Evolutionary conservation across 225 moss, liverwort and hornwort species (phyloP), one percentile per base, ranked within the genome.

Genomic region (Ulota crispa): DNA sequence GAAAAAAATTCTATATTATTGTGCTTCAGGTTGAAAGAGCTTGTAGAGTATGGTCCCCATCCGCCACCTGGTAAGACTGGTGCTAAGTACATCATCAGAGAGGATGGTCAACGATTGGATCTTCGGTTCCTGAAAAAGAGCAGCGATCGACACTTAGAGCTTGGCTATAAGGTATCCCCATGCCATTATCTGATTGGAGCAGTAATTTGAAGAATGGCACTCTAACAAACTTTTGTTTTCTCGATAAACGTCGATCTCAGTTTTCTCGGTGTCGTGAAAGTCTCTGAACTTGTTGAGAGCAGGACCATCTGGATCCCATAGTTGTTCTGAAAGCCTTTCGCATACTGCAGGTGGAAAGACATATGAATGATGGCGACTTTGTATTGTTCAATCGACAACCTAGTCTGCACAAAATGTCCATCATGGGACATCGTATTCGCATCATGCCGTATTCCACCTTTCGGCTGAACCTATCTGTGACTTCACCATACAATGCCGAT

Each of bases 401-500:
- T 36, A 99, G 99, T 93, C 86, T 99, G 77, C 99, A 99, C 80
- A 99, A 96, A 85, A 99, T 99, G 99, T 99, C 99, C 39, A 99
- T 99, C 31, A 99, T 99, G 99, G 99, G 99, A 41, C 99, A 99
- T 64, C 93, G 94, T 36, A 99, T 99, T 72, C 89, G 94, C 55
- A 94, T 99, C 16, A 99, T 99, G 99, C 99, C 99, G 1, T 99
- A 96, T 74, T 99, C 99, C 62, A 99, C 99, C 10, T 99, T 99
- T 67, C 99, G 99, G 42, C 81, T 99, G 34, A 99, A 99, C 84
- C 85, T 99, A 27, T 99, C 99, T 41, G 99, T 99, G 62, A 96
- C 96, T 64, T 96, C 99, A 21, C 99, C 99, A 9, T 99, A 99
- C 72, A 99, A 99, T 94, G 96, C 96, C 82, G 99, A 99, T 92